Base-by-base conservation (phyloP, 2,329 filamentous ascomycete species). In the Colletotrichum shisoi region DNA sequence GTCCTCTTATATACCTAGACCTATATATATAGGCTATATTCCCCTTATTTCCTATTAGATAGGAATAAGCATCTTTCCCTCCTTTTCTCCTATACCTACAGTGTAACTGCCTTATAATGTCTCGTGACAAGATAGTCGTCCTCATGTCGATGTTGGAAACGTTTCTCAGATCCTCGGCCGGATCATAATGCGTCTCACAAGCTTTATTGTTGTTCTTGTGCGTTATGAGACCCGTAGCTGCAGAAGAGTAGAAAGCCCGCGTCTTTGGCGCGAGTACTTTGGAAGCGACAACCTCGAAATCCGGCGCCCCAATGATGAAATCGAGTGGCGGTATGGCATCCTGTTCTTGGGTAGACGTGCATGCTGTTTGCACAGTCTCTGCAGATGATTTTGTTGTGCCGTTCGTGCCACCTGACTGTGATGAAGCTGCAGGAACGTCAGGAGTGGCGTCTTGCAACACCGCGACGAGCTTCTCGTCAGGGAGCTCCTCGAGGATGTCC, bases 141-240 rank as follows among this genome's bases (percentile, higher is more conserved):
- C 72, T 73, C 0, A 83, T 82, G 70, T 82, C 77, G 93, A 82
- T 0, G 84, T 87, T 1, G 89, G 94, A 11, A 85, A 85, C 15
- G 79, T 96, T 91, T 71, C 93, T 82, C 77, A 96, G 94, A 96
- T 85, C 34, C 93, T 84, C 12, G 93, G 93, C 15, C 93, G 88
- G 4, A 96, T 84, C 78, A 81, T 82, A 67, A 86, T 82, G 17
- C 81, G 77, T 3, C 61, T 44, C 71, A 96, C 93, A 67, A 87
- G 84, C 46, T 85, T 84, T 77, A n/a, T 93, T 96, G 27, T 91
- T 89, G 27, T 82, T 78, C 73, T 88, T 90, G 81, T 96, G 96
- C 76, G 90, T 85, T 15, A 77, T 77, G 76, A 96, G 95, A 76
- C 96, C 92, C 75, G 96, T 93, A 61, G 85, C 83, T 1, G 91